Base-by-base conservation (phyloP, 1,139 yeast species). In the Blastobotrys ciferrii region DNA sequence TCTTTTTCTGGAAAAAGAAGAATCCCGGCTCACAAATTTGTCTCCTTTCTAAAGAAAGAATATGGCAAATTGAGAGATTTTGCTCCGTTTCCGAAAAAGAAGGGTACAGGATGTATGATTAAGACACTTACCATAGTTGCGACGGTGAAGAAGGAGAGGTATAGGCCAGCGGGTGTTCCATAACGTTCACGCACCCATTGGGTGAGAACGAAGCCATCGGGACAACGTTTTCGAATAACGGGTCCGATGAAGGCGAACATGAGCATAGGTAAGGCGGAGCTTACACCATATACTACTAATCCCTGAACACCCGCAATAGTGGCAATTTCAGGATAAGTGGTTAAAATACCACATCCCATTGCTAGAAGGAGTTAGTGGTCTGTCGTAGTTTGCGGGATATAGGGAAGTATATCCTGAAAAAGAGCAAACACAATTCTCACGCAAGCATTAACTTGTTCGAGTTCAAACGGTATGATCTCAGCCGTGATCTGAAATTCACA, bases 391-490 rank as follows among this genome's bases (percentile, higher is more conserved):
- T 14, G 4, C 25, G 4, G n/a, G 7, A 36, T 19, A 25, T 43
- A 28, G 42, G 9, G 28, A 23, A 23, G 28, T 23, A 23, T 23
- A 23, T 23, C 28, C 28, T 23, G 28, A 35, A 37, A 31, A 46
- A 35, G 28, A 42, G 45, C 45, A 37, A 42, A 47, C 45, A 47
- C 46, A 35, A 48, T 84, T 83, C 92, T 84, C 92, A 82, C 91
- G 91, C 92, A 84, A 84, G 92, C 70, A 74, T 75, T 76, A 83
- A 69, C 88, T 83, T 85, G 91, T 73, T 85, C 92, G 92, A 84
- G 92, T 85, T 73, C 73, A 61, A 71, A 78, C 88, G 88, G 89
- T 82, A 63, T 78, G 55, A 68, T 82, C 88, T 82, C 88, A 83
- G 87, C 84, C 70, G 12, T 9, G 39, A n/a, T n/a, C n/a, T n/a